Base-by-base conservation (phyloP, 1,284 basidiomycete species). In the Cutaneotrichosporon mucoides region DNA sequence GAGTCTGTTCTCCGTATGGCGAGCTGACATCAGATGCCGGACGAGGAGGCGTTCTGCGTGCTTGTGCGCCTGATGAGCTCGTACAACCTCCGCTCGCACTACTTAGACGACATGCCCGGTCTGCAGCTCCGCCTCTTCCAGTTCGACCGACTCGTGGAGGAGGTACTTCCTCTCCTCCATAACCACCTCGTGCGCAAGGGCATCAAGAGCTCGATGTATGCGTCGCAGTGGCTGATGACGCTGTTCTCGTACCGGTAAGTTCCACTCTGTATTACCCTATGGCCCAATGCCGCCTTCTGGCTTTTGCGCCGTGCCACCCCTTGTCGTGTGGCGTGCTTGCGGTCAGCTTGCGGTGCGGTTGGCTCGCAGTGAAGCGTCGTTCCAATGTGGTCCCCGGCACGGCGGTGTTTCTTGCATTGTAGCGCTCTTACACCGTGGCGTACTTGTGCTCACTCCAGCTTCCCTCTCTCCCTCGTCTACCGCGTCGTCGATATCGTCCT, bases 51-150 rank as follows among this genome's bases (percentile, higher is more conserved):
- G 0, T 99, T 99, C 75, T 93, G 88, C 67, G 85, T 98, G 5
- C 84, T 99, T 13, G 92, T 97, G n/a, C 83, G 95, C 57, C 79
- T 99, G n/a, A 99, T 99, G 95, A 84, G 96, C 66, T 89, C 91
- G 4, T 99, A 99, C 75, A 94, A 95, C 73, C 82, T 99, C 3
- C 86, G 95, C 51, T 92, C 93, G 0, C 95, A 98, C 77, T 99
- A 93, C 79, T 82, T 96, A 12, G 94, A 95, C 6, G 94, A 99
- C 69, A 99, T 99, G 95, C 95, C 95, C 0, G 93, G 92, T 60
- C 78, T 99, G 4, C 96, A 98, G 74, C 80, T 95, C 46, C 88
- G 95, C 13, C 82, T 99, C 59, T 86, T 83, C 68, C 80, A 92
- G 85, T 98, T 98, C 76, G 96, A 99, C 74, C 88, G 95, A 15